Evolutionary conservation across 768 basidiomycete genomes (phyloP), one percentile per base, ranked within the genome.

Genomic region (Suillus bovinus): DNA sequence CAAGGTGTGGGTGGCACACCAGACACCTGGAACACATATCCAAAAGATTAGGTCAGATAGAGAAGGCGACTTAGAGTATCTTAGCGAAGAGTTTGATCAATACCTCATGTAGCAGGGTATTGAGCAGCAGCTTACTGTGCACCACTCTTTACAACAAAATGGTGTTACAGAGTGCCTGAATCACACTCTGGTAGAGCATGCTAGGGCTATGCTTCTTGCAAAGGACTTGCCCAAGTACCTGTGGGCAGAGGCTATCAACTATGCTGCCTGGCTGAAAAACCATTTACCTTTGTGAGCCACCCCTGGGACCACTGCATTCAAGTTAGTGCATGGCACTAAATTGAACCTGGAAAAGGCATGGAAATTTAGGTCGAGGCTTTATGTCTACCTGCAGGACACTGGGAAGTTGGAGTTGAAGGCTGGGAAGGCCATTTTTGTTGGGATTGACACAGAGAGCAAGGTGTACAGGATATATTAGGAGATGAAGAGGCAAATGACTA

Each of bases 201-300:
- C 63, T 0, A 61, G 72, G 0, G 62, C 66, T 2, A 63, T 76
- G 57, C 61, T 77, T 1, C 27, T 59, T 1, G 72, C 71, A 16
- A 53, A 65, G 0, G 59, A 67, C 3, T 57, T 77, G 16, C 69
- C 70, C 0, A 56, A 62, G 39, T 60, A 42, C 16, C 61, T 69
- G 17, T 75, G 33, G 68, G 68, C n/a, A 10, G 59, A 22, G 49
- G 67, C 29, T 0, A 64, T 76, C 0, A 59, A 55, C 0, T 71
- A 81, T 59, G 74, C 71, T 0, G 68, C 74, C 0, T 81, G 77
- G 71, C 38, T 82, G 36, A 68, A 71, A 59, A 81, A 81, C 60
- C 41, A 71, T 3, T 70, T 73, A 0, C 66, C 72, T 0, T 76
- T n/a, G n/a, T n/a, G n/a, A n/a, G n/a, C n/a, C n/a, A n/a, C n/a